A percentile compares a stretch with the other conserved stretches of the same genome.
These are phyloP conservation scores for Singerocomus rubriflavus DNA, from an alignment of 1,284 basidiomycete species.

Conservation along the genomic window DNA sequence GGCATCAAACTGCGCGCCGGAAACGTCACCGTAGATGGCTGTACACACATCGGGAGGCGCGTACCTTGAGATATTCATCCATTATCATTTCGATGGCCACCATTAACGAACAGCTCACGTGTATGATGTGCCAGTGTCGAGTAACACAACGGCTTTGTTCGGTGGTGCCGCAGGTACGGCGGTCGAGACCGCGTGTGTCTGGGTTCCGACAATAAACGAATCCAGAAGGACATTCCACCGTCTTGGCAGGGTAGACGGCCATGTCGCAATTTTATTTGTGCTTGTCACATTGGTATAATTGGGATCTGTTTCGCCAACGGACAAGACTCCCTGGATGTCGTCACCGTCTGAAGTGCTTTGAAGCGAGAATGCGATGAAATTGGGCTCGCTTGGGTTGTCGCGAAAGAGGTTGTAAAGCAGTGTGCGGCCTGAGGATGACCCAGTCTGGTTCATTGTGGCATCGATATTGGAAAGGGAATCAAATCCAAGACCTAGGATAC, in stretches of 20 bases:
- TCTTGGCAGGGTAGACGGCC: conserved; percentile 56
- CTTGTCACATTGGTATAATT: conserved; percentile 55
- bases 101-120: conserved; percentile 47
- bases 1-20: conserved; percentile 55
- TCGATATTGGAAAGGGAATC: conserved; percentile 70
- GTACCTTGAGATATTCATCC: conserved; percentile 44
- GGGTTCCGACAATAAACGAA: conserved; percentile 55
- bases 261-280: conserved; percentile 61
- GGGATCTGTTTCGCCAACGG: conserved; percentile 68
- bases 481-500: conserved; percentile 79
- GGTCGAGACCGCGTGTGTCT: conserved; percentile 50
- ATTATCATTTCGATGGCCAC: conserved; percentile 7
- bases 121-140: conserved; percentile 78
- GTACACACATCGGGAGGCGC: conserved; percentile 57
- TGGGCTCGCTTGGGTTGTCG: conserved; percentile 63
- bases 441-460: conserved; percentile 52
- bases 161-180: conserved; percentile 54
- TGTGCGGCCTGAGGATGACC: conserved; percentile 58
- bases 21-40: conserved; percentile 61
- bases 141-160: conserved; percentile 64
- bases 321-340: conserved; percentile 61
- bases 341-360: conserved; percentile 54
- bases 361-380: conserved; percentile 74
- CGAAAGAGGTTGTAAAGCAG: conserved; percentile 72
- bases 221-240: conserved; percentile 77